A percentile compares a stretch with the other conserved stretches of the same genome.
phyloP scores from a whole-genome alignment of 2,329 filamentous ascomycete genomes.

The Tolypocladium sp. region DNA sequence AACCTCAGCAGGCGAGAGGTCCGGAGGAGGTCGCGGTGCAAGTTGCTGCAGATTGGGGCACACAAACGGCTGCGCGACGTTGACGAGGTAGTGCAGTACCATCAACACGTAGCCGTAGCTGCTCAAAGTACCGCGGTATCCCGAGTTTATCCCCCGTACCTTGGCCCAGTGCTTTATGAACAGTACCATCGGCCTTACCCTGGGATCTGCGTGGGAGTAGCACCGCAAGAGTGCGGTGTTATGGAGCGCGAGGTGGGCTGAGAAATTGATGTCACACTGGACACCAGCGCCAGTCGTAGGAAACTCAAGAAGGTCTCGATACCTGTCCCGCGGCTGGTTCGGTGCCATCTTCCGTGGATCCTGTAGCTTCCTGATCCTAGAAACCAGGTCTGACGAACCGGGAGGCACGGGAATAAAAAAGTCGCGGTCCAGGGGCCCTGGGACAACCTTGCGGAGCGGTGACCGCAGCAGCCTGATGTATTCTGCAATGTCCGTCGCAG shows the following conservation, averaged over 20 bases:
- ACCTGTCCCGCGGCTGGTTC: conserved; percentile 43
- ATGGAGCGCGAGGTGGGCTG: conserved; percentile 71
- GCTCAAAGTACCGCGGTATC: conserved; percentile 76
- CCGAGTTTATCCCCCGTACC: conserved; percentile 72
- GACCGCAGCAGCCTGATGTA: conserved; percentile 43
- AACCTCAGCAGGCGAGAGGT: conserved; percentile 12
- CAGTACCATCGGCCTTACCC: conserved; percentile 69
- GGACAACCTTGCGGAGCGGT: conserved; percentile 15
- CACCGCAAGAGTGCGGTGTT: conserved; percentile 77
- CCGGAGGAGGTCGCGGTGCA: conserved; percentile 30
- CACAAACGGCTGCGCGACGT: conserved; percentile 70
- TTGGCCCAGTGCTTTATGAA: conserved; percentile 93
- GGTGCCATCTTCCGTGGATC: conserved; percentile 41
- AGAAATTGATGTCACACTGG: conserved; percentile 89
- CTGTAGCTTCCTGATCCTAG: conserved; percentile 33
- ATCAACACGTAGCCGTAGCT: conserved; percentile 90
- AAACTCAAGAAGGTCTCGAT: conserved; percentile 61
- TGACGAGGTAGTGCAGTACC: conserved; percentile 84
- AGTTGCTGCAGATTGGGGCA: conserved; percentile 71
- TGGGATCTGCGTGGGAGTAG: conserved; percentile 70
- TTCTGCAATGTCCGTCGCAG: conserved; percentile 27
- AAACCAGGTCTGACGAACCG: conserved; percentile 22
- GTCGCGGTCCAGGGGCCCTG: conserved; percentile 7
- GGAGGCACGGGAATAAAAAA: conserved; percentile 26
- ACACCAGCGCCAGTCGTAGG: conserved; percentile 70